Conservation (phyloP, 1,284 basidiomycete species). For the Microbotryomycetes sp. region DNA sequence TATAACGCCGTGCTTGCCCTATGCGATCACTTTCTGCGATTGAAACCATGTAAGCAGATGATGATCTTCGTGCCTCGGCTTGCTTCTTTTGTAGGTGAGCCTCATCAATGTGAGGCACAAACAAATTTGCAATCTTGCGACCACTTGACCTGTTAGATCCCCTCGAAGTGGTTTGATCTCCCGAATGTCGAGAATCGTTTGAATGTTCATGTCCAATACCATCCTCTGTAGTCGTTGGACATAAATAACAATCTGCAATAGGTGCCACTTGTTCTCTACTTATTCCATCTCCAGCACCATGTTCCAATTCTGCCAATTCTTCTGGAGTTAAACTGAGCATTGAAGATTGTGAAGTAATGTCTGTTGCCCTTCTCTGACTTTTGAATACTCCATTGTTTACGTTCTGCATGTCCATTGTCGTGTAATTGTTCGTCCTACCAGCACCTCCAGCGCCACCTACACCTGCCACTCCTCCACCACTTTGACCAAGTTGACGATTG, state of each 20-base stretch:
- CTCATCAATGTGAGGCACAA: background rate
- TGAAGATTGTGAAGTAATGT: background rate
- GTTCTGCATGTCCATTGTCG: background rate
- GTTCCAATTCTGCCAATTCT: no score
- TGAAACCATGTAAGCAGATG: no score
- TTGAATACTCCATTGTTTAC: background rate
- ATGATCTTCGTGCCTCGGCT: no score
- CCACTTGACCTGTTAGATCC: background rate
- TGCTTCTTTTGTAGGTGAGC: background rate
- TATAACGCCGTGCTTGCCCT: no score
- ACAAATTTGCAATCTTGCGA: background rate
- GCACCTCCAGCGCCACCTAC: no score
- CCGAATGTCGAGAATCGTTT: no score
- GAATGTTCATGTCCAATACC: no score
- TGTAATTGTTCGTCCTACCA: background rate
- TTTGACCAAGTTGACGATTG: background rate
- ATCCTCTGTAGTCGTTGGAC: background rate
- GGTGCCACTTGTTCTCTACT: no score
- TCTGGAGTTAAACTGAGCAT: background rate
- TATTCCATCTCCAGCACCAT: no score
- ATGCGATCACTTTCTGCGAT: no score
- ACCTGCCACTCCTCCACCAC: no score
- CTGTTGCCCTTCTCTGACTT: background rate
- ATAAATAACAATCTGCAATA: background rate
- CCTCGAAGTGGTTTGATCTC: background rate